Base-by-base conservation (phyloP, 495 filamentous ascomycete genomes). In the Beverwykella pulmonaria region DNA sequence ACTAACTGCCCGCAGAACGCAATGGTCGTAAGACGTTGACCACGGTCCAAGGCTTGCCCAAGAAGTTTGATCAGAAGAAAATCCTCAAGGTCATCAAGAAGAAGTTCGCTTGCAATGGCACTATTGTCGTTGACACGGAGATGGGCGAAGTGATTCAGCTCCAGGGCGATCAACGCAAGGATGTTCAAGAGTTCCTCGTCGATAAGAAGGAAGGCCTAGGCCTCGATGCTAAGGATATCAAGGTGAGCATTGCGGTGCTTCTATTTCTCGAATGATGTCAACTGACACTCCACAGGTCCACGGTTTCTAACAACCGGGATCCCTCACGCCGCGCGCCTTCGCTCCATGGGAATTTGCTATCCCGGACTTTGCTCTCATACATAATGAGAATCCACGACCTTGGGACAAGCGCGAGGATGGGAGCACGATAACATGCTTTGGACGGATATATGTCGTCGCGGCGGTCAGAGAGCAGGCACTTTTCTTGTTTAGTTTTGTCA, bases 11-110 rank as follows among this genome's bases (percentile, higher is more conserved):
- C 55, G 63, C 77, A 98, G 94, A 98, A 87, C 95, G 94, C 82
- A 98, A 98, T 98, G 94, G 94, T 88, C 95, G 95, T 80, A 98
- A 98, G 87, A 98, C 94, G 81, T 87, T 98, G 91, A 98, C 94
- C 69, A 98, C 94, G 71, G 92, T 98, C 71, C 93, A 98, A 85
- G 94, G 94, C 79, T 87, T 98, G 68, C 92, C 94, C 60, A 92
- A 92, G 84, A 96, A 96, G 78, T 97, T 96, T 78, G 93, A 96
- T 81, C 92, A 92, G 81, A 98, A 97, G 87, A 97, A 97, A 84
- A 96, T 98, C 76, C 86, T 98, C 75, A 97, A 97, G 85, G 92
- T 96, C 80, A 94, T 98, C 86, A 98, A 98, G 88, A 98, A 98
- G 87, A 92, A 97, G 77, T 98, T 98, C 77, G 94, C 94, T 78